These are phyloP conservation scores for Sporisorium exsertum DNA, from an alignment of 1,284 basidiomycete species.

Conservation along the genomic window DNA sequence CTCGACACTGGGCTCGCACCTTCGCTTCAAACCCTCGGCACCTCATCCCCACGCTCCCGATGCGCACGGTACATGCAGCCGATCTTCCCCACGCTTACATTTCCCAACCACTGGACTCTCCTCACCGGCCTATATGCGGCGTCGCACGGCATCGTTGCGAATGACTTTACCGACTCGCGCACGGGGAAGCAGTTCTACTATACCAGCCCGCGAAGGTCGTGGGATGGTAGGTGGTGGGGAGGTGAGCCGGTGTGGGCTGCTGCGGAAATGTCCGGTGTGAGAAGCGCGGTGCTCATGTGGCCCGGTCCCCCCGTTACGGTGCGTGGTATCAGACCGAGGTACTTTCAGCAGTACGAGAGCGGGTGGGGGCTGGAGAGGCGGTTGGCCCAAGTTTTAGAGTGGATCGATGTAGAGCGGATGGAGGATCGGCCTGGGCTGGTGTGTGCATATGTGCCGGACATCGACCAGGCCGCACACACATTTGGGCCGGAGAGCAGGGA, in stretches of 20 bases:
- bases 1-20: slow-evolving; percentile 84
- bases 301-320: slow-evolving; percentile 54
- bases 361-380: slow-evolving; percentile 36
- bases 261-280: slow-evolving; percentile 32
- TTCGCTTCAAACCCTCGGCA: slow-evolving; percentile 72
- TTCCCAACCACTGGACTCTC: slow-evolving; percentile 73
- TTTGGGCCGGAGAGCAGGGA: slow-evolving; percentile 75
- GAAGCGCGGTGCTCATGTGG: slow-evolving; percentile 54
- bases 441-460: slow-evolving; percentile 74
- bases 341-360: slow-evolving; percentile 53
- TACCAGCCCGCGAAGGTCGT: slow-evolving; percentile 41
- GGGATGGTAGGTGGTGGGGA: slow-evolving; percentile 51
- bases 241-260: slow-evolving; percentile 55
- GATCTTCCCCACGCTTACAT: slow-evolving; percentile 88
- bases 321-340: slow-evolving; percentile 15
- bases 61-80: slow-evolving; percentile 75
- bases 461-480: slow-evolving; percentile 76
- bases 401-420: slow-evolving; percentile 41
- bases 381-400: slow-evolving; percentile 25
- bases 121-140: slow-evolving; percentile 70
- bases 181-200: slow-evolving; percentile 48
- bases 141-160: slow-evolving; percentile 84
- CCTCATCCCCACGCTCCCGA: neutral
- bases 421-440: slow-evolving; percentile 45
- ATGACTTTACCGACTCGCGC: slow-evolving; percentile 77